Conservation (phyloP, 2,329 filamentous ascomycete species). For the Nannizziopsis barbatae region DNA sequence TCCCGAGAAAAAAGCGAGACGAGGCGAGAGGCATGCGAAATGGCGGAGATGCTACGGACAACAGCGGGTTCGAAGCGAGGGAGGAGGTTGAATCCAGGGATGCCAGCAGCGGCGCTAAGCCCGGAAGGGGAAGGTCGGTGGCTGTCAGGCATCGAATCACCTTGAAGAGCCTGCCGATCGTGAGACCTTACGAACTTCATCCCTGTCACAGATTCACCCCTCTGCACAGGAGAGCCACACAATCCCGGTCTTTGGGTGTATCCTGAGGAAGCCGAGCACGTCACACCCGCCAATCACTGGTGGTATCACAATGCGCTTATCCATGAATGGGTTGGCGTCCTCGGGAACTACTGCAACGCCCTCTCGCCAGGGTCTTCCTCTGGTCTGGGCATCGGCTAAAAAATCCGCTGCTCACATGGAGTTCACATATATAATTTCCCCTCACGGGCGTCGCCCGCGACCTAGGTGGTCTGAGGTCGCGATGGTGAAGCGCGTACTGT, state of each 20-base stretch:
- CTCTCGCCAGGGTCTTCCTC: background rate
- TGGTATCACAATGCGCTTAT: background rate
- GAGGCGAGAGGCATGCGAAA: no score
- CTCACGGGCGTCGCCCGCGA: background rate
- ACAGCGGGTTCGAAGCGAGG: no score
- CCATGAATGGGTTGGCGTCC: background rate
- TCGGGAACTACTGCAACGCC: constrained; percentile 1
- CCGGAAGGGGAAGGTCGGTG: background rate
- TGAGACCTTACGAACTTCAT: constrained; percentile 5
- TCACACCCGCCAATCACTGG: constrained; percentile 1
- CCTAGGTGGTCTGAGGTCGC: background rate
- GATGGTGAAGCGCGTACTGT: constrained; percentile 8
- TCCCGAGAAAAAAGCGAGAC: no score
- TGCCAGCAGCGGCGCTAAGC: background rate
- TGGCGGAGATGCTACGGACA: no score
- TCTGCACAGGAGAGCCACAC: background rate
- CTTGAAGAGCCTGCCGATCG: background rate
- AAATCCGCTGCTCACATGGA: constrained; percentile 1
- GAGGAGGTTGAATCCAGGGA: background rate
- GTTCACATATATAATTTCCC: background rate
- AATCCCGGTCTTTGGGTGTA: constrained; percentile 4
- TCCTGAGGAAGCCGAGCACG: background rate
- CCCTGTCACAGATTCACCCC: constrained; percentile 4
- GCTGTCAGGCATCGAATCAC: background rate
- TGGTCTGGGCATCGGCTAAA: constrained; percentile 2